Evolutionary conservation across 2,329 filamentous ascomycete species (phyloP).

Genomic region (Talaromyces verruculosus): DNA sequence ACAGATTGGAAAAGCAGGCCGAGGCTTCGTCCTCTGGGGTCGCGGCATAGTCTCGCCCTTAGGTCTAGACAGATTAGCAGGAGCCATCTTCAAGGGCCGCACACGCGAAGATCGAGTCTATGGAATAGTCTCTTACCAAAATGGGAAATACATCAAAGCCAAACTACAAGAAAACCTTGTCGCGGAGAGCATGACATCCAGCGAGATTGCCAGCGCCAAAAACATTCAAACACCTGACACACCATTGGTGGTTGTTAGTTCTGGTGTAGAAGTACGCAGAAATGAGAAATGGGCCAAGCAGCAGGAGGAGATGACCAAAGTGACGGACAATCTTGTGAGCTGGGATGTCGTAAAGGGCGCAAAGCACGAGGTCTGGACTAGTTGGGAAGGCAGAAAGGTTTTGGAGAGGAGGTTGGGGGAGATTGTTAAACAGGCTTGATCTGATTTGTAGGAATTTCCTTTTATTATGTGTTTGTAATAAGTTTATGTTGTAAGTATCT

Average conservation of each 20-base stretch:
- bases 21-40: slow-evolving; percentile 83
- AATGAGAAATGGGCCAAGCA: slow-evolving; percentile 76
- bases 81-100: slow-evolving; percentile 78
- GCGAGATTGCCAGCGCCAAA: slow-evolving; percentile 74
- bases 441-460: neutral
- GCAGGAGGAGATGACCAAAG: slow-evolving; percentile 76
- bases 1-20: slow-evolving; percentile 60
- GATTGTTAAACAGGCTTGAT: slow-evolving; percentile 40
- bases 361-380: slow-evolving; percentile 83
- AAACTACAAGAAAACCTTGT: slow-evolving; percentile 92
- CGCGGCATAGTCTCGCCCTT: slow-evolving; percentile 83
- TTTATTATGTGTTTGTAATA: neutral
- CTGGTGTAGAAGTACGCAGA: slow-evolving; percentile 66
- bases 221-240: slow-evolving; percentile 69
- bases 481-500: neutral
- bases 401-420: slow-evolving; percentile 78
- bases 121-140: slow-evolving; percentile 74
- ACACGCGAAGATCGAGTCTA: slow-evolving; percentile 80
- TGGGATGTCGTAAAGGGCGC: slow-evolving; percentile 89
- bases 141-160: slow-evolving; percentile 81
- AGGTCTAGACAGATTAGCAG: slow-evolving; percentile 75
- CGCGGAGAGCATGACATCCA: slow-evolving; percentile 77
- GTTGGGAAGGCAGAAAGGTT: slow-evolving; percentile 65
- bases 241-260: slow-evolving; percentile 78
- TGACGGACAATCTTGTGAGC: slow-evolving; percentile 73